A percentile compares a stretch with the other conserved stretches of the same genome.
These are phyloP conservation scores for Dactylellina leptospora DNA, from an alignment of 2,329 filamentous ascomycete genomes.

Conservation along the genomic window DNA sequence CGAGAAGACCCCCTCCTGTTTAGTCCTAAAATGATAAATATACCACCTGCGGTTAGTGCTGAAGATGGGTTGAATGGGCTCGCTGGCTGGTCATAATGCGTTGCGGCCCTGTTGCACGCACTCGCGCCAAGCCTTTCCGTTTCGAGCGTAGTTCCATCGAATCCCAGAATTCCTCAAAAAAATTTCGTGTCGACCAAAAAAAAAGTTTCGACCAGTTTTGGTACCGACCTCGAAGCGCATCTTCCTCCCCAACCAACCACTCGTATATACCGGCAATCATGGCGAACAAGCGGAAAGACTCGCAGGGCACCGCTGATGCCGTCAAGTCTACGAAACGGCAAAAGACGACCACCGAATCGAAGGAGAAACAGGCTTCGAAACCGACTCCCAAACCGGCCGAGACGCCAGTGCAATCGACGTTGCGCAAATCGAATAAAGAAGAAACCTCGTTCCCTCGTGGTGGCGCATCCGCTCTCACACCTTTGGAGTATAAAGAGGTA, in stretches of 20 bases:
- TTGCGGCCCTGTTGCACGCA: neutral
- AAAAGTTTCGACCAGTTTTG: conserved; percentile 39
- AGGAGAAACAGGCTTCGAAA: conserved; percentile 20
- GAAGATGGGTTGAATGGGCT: no score
- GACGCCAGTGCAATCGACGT: conserved; percentile 48
- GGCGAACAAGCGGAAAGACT: conserved; percentile 49
- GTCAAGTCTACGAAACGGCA: conserved; percentile 47
- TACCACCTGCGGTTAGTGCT: no score
- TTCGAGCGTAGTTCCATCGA: conserved; percentile 3
- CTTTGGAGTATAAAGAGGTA: conserved; percentile 95
- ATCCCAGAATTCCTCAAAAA: neutral
- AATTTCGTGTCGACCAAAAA: conserved; percentile 39
- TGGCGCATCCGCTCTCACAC: conserved; percentile 87
- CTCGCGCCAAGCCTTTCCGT: conserved; percentile 1
- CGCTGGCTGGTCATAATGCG: conserved; percentile 2
- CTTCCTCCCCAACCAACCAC: no score
- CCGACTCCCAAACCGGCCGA: conserved; percentile 11
- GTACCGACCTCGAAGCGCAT: conserved; percentile 2
- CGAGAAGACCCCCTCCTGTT: no score
- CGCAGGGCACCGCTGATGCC: conserved; percentile 36
- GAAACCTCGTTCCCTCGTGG: conserved; percentile 92
- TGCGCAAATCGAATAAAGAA: conserved; percentile 70
- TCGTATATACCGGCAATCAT: conserved; percentile 7
- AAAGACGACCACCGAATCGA: conserved; percentile 24
- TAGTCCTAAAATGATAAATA: no score